Evolutionary conservation across 768 basidiomycete genomes (phyloP).

Genomic region (Pleurotus sapidus): DNA sequence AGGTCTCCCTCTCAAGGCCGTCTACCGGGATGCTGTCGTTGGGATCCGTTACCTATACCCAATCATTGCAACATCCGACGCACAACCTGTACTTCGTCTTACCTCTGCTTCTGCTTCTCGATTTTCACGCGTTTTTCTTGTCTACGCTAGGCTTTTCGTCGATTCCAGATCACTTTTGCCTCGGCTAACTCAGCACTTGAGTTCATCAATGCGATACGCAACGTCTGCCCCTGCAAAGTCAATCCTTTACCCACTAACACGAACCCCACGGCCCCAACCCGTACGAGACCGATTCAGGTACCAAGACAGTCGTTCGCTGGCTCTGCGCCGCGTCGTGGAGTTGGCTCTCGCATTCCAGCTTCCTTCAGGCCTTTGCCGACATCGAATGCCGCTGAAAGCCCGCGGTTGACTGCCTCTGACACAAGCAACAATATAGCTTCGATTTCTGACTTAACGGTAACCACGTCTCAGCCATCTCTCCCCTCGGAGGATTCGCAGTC

Average conservation of each 20-base stretch:
- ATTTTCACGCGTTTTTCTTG: neutral
- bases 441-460: no score
- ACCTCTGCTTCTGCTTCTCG: neutral
- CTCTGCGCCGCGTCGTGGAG: no score
- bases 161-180: slow-evolving; percentile 73
- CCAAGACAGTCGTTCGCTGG: no score
- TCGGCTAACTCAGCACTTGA: slow-evolving; percentile 44
- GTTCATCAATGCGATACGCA: slow-evolving; percentile 60
- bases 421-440: no score
- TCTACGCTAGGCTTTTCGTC: slow-evolving; percentile 55
- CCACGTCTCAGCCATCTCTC: no score
- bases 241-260: slow-evolving; percentile 30
- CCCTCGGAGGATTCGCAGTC: no score
- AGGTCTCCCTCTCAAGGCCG: slow-evolving; percentile 74
- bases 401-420: no score
- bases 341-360: no score
- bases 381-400: no score
- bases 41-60: slow-evolving; percentile 74
- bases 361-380: no score
- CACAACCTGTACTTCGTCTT: neutral
- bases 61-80: slow-evolving; percentile 17
- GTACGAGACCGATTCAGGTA: no score
- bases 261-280: no score
- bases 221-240: slow-evolving; percentile 74
- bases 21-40: slow-evolving; percentile 70